Base-by-base conservation (phyloP, 148 eudicot species). In the Dianthus caryophyllus region DNA sequence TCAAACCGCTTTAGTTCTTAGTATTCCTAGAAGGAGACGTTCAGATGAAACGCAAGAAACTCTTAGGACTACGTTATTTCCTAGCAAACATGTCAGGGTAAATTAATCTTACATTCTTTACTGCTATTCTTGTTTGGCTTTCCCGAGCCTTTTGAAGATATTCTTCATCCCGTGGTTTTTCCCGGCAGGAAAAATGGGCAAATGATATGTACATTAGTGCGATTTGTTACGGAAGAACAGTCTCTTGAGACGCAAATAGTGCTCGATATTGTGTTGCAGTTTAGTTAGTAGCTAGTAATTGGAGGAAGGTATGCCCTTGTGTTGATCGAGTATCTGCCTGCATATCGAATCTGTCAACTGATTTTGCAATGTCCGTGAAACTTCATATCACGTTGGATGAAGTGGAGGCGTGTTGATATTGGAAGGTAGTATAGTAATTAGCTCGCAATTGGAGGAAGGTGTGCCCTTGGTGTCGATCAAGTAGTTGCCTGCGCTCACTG, bases 1-100 rank as follows among this genome's bases (percentile, higher is more conserved):
- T 67, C 98, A 93, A 83, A 67, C 97, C 52, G 97, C 98, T 55
- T 49, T 90, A 27, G 84, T 93, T 70, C 90, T 90, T 6, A 93
- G 98, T 75, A 76, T 83, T 22, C 96, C 96, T 15, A 83, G 91
- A 77, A 81, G 90, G 73, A 93, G 76, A 71, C 88, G 87, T 46
- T 57, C 75, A 0, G 97, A 93, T 78, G 98, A 93, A 79, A 93
- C 98, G 58, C 98, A 93, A 73, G 98, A 93, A 84, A 93, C 98
- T 22, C 88, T 93, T 26, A 79, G 98, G 22, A 90, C 98, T 65
- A 81, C 95, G 71, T 86, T 88, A 60, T 93, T 93, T 76, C 98
- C 98, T 30, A 90, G 98, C 38, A 73, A 88, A 48, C 98, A 93
- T 79, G 97, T 90, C 49, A 93, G 90, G 92, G 96, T 93, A n/a